Base-by-base conservation (phyloP, 768 basidiomycete species). In the Tricholoma furcatifolium region DNA sequence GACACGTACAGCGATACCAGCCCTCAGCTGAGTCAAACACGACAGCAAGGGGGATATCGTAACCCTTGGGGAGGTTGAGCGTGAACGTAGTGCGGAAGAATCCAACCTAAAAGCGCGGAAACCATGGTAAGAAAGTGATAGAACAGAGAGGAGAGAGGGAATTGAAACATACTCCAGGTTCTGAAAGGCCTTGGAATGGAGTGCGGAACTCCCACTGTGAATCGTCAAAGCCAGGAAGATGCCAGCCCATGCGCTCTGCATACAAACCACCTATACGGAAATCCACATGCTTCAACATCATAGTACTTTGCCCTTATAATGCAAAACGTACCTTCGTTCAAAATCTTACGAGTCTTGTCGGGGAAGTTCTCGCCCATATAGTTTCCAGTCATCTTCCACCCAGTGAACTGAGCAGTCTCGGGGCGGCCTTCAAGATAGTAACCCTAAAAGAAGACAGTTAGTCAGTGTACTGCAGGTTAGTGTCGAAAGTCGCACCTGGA, bases 221-320 rank as follows among this genome's bases (percentile, higher is more conserved):
- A 34, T 59, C 58, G 24, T 59, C 52, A 43, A 59, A 59, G 10
- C 51, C 51, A 17, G 58, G 58, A 12, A 59, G 34, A 43, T 59
- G 58, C 58, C 58, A 59, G 21, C 58, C 58, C 46, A 49, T 53
- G n/a, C 58, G 38, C 58, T 59, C 58, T 6, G 58, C 58, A 48
- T 54, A 59, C 20, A 59, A 18, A 12, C 58, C 58, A 51, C 57
- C 57, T 58, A 38, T 23, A 17, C n/a, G 17, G 14, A 18, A 27
- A 30, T 7, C 27, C 4, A 21, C 24, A 41, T 14, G 6, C 3
- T 31, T 10, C 8, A 18, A 38, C 2, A 11, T 24, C 14, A 47
- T 18, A n/a, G n/a, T n/a, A 31, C 17, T 30, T 39, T 18, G 9
- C 39, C n/a, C 20, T 21, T 18, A 20, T n/a, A 10, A 44, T 14